These are phyloP conservation scores for Fusarium ramigenum DNA, from an alignment of 2,329 filamentous ascomycete genomes.

Conservation along the genomic window DNA sequence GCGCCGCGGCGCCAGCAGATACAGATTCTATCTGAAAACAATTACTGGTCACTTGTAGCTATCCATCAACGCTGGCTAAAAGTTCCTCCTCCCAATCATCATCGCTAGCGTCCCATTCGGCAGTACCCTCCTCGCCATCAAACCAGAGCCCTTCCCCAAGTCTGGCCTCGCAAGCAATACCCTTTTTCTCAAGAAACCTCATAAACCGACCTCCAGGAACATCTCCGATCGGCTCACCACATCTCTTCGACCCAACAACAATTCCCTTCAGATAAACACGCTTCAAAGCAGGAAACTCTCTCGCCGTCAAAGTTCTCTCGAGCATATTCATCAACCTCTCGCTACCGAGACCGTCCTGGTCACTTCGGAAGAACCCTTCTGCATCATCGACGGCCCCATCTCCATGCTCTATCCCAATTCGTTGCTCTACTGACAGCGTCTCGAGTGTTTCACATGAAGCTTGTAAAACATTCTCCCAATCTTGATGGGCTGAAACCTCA, in stretches of 20 bases:
- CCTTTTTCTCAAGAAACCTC: background rate
- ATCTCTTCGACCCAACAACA: background rate
- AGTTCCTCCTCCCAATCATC: background rate
- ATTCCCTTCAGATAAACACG: background rate
- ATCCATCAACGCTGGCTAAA: background rate
- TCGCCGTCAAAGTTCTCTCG: background rate
- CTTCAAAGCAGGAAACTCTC: background rate
- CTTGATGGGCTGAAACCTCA: background rate
- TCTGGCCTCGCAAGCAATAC: background rate
- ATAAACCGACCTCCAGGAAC: background rate
- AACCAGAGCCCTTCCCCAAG: background rate
- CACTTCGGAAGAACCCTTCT: background rate
- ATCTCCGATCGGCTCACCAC: background rate
- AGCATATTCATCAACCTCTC: background rate
- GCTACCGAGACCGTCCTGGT: background rate
- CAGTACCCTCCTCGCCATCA: background rate
- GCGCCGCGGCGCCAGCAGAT: rapidly evolving
- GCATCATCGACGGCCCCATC: background rate
- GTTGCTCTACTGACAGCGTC: background rate
- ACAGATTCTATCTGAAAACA: no score
- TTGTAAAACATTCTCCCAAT: background rate
- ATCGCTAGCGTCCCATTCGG: background rate
- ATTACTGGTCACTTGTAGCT: background rate
- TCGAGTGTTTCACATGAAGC: background rate
- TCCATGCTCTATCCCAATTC: background rate